Percentiles rank a stretch among this genome's conserved stretches.
These are phyloP conservation scores for Alternaria sp. DNA, from an alignment of 2,329 filamentous ascomycete genomes.

Conservation along the genomic window DNA sequence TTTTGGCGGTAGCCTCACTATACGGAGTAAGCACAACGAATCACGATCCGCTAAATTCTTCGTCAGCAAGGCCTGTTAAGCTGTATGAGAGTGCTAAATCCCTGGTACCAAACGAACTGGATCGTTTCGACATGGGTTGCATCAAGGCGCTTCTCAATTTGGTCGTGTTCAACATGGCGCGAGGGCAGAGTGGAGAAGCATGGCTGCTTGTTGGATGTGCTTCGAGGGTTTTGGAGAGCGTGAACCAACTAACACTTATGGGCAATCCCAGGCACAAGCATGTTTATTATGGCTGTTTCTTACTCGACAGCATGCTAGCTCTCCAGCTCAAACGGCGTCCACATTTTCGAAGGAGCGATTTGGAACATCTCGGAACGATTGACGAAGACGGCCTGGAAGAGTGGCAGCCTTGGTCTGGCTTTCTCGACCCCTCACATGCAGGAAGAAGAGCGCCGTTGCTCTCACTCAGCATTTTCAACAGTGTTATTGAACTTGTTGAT, in stretches of 20 bases:
- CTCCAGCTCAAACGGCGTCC: constrained; percentile 61
- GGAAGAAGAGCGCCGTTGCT: constrained; percentile 48
- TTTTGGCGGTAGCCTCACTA: constrained; percentile 54
- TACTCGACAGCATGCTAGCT: constrained; percentile 68
- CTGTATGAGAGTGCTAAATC: constrained; percentile 41
- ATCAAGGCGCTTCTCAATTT: constrained; percentile 59
- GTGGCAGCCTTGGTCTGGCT: constrained; percentile 76
- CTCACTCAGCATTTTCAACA: constrained; percentile 63
- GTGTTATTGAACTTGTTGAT: constrained; percentile 51
- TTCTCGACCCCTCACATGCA: constrained; percentile 35
- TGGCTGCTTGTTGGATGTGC: constrained; percentile 73
- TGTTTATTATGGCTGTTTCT: constrained; percentile 66
- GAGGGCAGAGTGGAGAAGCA: constrained; percentile 64
- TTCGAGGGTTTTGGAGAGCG: constrained; percentile 61
- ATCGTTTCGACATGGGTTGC: constrained; percentile 50
- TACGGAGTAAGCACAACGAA: constrained; percentile 30
- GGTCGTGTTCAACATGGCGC: constrained; percentile 69
- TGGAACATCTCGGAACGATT: constrained; percentile 59
- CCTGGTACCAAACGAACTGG: constrained; percentile 44
- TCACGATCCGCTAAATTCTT: constrained; percentile 3
- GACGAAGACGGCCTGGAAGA: constrained; percentile 75
- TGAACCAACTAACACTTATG: constrained; percentile 48
- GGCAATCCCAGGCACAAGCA: constrained; percentile 49
- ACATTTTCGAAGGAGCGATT: constrained; percentile 60
- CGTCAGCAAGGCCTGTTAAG: constrained; percentile 24